Conservation (phyloP, 2,329 filamentous ascomycete species). For the Plenodomus biglobosus region DNA sequence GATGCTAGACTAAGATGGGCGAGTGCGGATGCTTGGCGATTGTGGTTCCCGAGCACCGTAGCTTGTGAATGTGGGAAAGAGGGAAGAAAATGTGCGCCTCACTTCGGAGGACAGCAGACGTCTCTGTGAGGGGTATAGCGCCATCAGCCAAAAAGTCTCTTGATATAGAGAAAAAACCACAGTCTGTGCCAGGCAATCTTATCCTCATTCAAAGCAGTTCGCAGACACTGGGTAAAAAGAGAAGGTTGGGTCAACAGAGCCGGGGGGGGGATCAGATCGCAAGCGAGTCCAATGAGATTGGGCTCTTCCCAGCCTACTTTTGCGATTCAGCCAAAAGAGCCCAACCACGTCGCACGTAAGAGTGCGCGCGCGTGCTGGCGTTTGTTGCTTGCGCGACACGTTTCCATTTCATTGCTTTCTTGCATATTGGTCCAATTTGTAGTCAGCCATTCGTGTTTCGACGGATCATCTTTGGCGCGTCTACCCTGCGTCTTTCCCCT, state of each 20-base stretch:
- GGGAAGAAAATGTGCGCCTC: constrained; percentile 7
- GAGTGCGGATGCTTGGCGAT: constrained; percentile 14
- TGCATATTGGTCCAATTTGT: constrained; percentile 5
- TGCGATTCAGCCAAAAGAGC: constrained; percentile 6
- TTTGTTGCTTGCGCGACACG: constrained; percentile 7
- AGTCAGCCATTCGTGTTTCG: background rate
- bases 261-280: constrained; percentile 8
- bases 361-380: constrained; percentile 14
- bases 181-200: background rate
- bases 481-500: constrained; percentile 17
- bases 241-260: constrained; percentile 13
- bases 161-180: background rate
- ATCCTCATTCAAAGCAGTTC: constrained; percentile 6
- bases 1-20: constrained; percentile 14
- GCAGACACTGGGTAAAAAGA: constrained; percentile 7
- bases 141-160: background rate
- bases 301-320: constrained; percentile 20
- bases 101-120: constrained; percentile 7
- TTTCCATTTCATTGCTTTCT: constrained; percentile 7
- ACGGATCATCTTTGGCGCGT: constrained; percentile 1
- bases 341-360: constrained; percentile 32
- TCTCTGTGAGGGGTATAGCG: background rate
- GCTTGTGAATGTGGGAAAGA: constrained; percentile 5
- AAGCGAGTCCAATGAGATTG: constrained; percentile 28
- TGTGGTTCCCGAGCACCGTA: background rate